Conservation (phyloP, 2,329 filamentous ascomycete species). For the Scedosporium apiospermum region DNA sequence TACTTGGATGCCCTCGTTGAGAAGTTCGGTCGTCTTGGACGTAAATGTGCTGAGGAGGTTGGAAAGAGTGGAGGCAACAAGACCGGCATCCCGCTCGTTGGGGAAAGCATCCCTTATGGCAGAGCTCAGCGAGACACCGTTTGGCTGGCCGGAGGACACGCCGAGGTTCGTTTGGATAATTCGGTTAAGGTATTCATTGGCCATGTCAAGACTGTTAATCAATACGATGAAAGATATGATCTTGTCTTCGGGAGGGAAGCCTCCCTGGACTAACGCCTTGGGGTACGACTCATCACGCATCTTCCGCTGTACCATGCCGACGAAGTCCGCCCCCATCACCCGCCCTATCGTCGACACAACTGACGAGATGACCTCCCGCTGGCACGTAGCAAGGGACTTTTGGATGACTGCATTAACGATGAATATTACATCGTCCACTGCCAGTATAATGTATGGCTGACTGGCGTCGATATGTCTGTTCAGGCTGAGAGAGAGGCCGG, state of each 20-base stretch:
- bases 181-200: conserved; percentile 80
- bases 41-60: conserved; percentile 64
- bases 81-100: conserved; percentile 63
- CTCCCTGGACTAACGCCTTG: conserved; percentile 65
- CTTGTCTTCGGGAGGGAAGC: conserved; percentile 76
- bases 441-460: conserved; percentile 84
- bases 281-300: conserved; percentile 97
- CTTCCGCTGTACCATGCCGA: conserved; percentile 93
- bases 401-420: conserved; percentile 90
- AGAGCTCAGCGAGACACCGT: conserved; percentile 26
- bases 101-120: conserved; percentile 62
- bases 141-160: conserved; percentile 8
- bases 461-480: conserved; percentile 64
- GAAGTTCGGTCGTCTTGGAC: conserved; percentile 69
- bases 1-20: conserved; percentile 75
- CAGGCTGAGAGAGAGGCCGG: conserved; percentile 67
- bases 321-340: conserved; percentile 80
- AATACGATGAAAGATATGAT: conserved; percentile 85
- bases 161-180: conserved; percentile 66
- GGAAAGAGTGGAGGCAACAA: conserved; percentile 59
- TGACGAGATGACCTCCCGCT: conserved; percentile 65
- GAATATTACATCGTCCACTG: conserved; percentile 98
- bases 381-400: conserved; percentile 76
- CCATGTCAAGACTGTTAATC: conserved; percentile 91
- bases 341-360: conserved; percentile 71